phyloP scores from a whole-genome alignment of 1,284 basidiomycete genomes.

The Cutaneotrichosporon arboriforme region DNA sequence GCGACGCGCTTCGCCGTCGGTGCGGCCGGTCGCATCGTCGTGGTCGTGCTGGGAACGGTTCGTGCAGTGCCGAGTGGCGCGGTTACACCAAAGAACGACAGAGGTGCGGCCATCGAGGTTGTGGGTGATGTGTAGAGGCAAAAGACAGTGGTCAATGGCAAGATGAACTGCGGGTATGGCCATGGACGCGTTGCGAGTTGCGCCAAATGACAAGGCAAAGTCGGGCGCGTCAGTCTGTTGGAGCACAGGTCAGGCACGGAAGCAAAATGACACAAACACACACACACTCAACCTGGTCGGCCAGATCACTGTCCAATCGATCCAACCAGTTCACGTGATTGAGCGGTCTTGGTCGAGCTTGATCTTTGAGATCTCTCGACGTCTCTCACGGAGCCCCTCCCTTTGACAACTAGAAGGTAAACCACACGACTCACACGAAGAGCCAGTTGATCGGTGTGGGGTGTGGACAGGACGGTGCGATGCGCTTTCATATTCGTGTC shows the following conservation, averaged over 20 bases:
- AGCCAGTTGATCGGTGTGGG: too few species aligned
- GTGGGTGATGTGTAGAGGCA: background rate
- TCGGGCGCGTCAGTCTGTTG: background rate
- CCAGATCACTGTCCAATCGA: background rate
- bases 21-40: background rate
- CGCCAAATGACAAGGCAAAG: background rate
- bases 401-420: too few species aligned
- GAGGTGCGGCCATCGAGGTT: background rate
- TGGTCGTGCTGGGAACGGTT: background rate
- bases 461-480: too few species aligned
- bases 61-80: slow-evolving; percentile 7
- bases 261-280: too few species aligned
- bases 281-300: too few species aligned
- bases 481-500: too few species aligned
- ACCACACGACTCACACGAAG: too few species aligned
- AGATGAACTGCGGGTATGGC: background rate
- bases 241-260: background rate
- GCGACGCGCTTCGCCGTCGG: slow-evolving; percentile 3
- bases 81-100: slow-evolving; percentile 8
- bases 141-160: background rate
- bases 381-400: too few species aligned
- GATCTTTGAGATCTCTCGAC: too few species aligned
- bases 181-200: background rate
- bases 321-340: background rate
- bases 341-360: too few species aligned